These are phyloP conservation scores for Pezicula carpinea DNA, from an alignment of 2,329 filamentous ascomycete genomes.

Conservation along the genomic window DNA sequence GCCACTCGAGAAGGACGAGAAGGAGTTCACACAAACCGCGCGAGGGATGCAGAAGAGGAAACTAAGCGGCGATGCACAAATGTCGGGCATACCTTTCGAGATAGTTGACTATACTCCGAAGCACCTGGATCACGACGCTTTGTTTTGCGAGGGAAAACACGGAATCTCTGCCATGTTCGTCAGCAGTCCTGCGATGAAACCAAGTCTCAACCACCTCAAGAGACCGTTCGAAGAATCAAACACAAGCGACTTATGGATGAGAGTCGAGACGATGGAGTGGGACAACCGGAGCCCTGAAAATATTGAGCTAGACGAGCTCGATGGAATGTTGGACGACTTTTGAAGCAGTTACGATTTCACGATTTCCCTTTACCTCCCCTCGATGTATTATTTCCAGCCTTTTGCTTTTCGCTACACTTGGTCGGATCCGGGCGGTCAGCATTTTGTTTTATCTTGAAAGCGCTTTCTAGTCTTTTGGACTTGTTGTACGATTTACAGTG, in stretches of 20 bases:
- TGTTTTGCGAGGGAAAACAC: slow-evolving; percentile 30
- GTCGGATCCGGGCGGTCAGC: too few relatives aligned
- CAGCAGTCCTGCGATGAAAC: slow-evolving; percentile 52
- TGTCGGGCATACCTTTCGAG: slow-evolving; percentile 40
- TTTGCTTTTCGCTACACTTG: neutral
- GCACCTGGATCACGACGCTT: slow-evolving; percentile 21
- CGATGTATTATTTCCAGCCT: slow-evolving; percentile 6
- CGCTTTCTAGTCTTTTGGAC: too few relatives aligned
- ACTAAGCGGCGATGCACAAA: slow-evolving; percentile 47
- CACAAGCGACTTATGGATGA: slow-evolving; percentile 20
- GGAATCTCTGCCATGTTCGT: slow-evolving; percentile 32
- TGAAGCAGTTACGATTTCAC: slow-evolving; percentile 3
- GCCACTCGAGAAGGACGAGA: slow-evolving; percentile 88
- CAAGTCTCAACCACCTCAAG: slow-evolving; percentile 37
- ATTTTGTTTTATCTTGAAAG: too few relatives aligned
- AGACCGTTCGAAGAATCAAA: slow-evolving; percentile 37
- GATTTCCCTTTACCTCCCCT: slow-evolving; percentile 1
- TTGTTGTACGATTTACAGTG: too few relatives aligned
- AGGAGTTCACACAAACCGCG: slow-evolving; percentile 94
- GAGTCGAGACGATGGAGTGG: slow-evolving; percentile 46
- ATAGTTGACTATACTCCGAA: slow-evolving; percentile 23
- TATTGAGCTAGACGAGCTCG: slow-evolving; percentile 89
- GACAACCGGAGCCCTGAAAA: slow-evolving; percentile 73
- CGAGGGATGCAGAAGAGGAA: slow-evolving; percentile 67
- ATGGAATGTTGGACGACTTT: slow-evolving; percentile 73